phyloP scores from a whole-genome alignment of 2,329 filamentous ascomycete genomes.

The Cladosporium sp. region DNA sequence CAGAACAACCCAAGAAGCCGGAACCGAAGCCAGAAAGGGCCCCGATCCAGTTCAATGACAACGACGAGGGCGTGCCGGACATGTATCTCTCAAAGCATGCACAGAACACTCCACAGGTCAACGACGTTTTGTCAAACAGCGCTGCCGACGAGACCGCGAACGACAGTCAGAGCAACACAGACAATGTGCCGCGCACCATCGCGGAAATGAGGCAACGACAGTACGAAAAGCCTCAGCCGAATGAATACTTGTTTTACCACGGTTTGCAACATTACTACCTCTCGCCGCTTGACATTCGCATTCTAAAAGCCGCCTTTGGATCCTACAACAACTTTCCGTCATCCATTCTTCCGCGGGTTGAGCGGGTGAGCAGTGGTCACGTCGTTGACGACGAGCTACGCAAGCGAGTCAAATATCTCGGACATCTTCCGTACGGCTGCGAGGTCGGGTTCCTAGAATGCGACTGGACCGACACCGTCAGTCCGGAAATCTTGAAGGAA shows the following conservation, averaged over 20 bases:
- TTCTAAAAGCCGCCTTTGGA: conserved; percentile 82
- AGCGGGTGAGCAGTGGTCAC: conserved; percentile 82
- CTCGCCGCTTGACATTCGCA: conserved; percentile 84
- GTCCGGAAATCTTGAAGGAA: conserved; percentile 63
- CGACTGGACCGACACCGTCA: conserved; percentile 88
- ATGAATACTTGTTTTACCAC: conserved; percentile 80
- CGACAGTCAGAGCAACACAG: conserved; percentile 13
- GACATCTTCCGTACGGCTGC: conserved; percentile 82
- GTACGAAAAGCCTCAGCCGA: conserved; percentile 38
- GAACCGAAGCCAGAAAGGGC: conserved; percentile 30
- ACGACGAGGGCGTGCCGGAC: conserved; percentile 41
- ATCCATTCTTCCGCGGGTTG: conserved; percentile 77
- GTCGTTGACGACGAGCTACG: conserved; percentile 79
- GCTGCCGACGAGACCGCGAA: conserved; percentile 21
- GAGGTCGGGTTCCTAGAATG: conserved; percentile 88
- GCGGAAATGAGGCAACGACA: conserved; percentile 42
- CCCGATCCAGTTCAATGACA: conserved; percentile 44
- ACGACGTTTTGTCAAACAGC: conserved; percentile 21
- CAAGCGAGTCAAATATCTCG: conserved; percentile 78
- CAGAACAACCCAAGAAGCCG: conserved; percentile 46
- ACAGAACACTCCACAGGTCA: conserved; percentile 7
- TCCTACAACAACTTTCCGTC: conserved; percentile 76
- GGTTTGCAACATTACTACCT: conserved; percentile 83
- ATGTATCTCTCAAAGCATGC: conserved; percentile 39
- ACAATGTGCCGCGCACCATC: conserved; percentile 35